Base-by-base conservation (phyloP, 2,329 filamentous ascomycete species). In the Pseudogymnoascus sp. region DNA sequence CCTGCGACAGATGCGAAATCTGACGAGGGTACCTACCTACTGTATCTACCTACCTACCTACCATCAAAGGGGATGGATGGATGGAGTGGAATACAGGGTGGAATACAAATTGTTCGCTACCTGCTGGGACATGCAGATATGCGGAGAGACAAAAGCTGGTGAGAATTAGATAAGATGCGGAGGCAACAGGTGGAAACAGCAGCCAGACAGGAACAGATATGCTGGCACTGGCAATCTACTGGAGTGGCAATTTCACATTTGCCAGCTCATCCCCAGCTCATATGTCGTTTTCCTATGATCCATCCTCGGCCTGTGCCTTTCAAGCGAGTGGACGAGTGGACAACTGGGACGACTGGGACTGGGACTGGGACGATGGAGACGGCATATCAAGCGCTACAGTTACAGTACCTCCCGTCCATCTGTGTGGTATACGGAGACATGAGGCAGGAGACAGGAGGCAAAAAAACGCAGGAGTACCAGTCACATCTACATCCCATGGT, bases 91-190 rank as follows among this genome's bases (percentile, higher is more conserved):
- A 54, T 54, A 54, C 47, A 54, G 18, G 6, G 14, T 54, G 47
- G 47, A 54, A 54, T 54, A 54, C 47, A 54, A 32, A 54, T 54
- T 54, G 47, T n/a, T n/a, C n/a, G n/a, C n/a, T n/a, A n/a, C n/a
- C 9, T 20, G 9, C 28, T 54, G 47, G 47, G 28, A 54, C 47
- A 54, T 32, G 47, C 47, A 50, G 22, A 50, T 50, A 50, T 54
- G 47, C 28, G 9, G 47, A 54, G 28, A 12, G 28, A 18, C 47
- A 32, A 41, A 37, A 20, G 47, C 28, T 54, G 47, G 47, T 54
- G 47, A 54, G 47, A 54, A 32, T 7, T 32, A 54, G 47, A 54
- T 54, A 54, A 54, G 47, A 54, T 54, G 25, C 47, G 25, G 25
- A 18, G n/a, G 28, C 47, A 54, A 32, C 47, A 32, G 47, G 47